Percentiles rank a stretch among this genome's conserved stretches.
These are phyloP conservation scores for Cardiospermum halicacabum DNA, from an alignment of 345 rosid genomes.

Conservation along the genomic window DNA sequence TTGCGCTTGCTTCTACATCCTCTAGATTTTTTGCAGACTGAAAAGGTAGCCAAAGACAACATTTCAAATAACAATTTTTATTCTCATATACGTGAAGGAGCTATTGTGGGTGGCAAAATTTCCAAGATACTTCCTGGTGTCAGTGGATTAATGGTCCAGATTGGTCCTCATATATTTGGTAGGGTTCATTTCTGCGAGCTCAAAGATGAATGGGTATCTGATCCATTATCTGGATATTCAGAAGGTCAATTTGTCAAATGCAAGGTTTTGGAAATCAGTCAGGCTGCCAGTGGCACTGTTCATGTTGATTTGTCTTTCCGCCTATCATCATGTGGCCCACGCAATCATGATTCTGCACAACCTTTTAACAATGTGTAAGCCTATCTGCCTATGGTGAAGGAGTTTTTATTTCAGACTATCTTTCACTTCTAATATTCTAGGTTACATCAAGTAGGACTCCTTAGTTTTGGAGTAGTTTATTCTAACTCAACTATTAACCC, in stretches of 20 bases:
- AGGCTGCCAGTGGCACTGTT: conserved; percentile 48
- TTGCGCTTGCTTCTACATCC: conserved; percentile 67
- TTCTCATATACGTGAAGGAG: conserved; percentile 68
- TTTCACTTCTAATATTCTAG: no score
- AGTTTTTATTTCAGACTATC: no score
- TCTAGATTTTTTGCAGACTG: conserved; percentile 24
- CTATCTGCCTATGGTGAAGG: no score
- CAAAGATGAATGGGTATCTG: conserved; percentile 58
- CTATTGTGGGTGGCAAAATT: conserved; percentile 78
- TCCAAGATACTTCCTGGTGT: conserved; percentile 68
- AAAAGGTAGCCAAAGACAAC: conserved; percentile 22
- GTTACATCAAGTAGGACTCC: no score
- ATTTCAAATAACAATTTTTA: conserved; percentile 30
- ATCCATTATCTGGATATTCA: conserved; percentile 60
- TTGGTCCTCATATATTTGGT: conserved; percentile 75
- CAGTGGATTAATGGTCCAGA: conserved; percentile 82
- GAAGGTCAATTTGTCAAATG: conserved; percentile 93
- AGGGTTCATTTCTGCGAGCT: conserved; percentile 89
- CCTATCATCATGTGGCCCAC: conserved; percentile 56
- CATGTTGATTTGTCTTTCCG: conserved; percentile 80
- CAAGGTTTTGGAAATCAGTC: conserved; percentile 80
- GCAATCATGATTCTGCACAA: conserved; percentile 30
- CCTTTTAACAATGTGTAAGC: conserved; percentile 45
- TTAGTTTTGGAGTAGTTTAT: no score
- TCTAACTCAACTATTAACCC: no score